Base-by-base conservation (phyloP, 495 filamentous ascomycete species). In the Xylaria curta region DNA sequence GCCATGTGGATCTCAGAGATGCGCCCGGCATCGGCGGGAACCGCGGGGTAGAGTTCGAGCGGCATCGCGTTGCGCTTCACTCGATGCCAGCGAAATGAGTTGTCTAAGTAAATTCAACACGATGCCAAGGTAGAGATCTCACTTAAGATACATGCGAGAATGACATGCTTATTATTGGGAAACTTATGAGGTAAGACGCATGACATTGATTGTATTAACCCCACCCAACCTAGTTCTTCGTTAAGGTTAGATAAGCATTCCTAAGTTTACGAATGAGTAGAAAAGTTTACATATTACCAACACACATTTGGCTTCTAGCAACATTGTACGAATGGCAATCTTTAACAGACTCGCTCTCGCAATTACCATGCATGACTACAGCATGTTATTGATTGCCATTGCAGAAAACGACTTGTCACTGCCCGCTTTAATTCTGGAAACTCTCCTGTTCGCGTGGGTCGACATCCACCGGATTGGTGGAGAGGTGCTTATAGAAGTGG, bases 1-100 rank as follows among this genome's bases (percentile, higher is more conserved):
- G 76, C 72, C 68, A 83, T 81, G 72, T 84, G 83, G 51, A 83
- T 79, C 56, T 78, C 75, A 19, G 80, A 78, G 64, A 85, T 85
- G 40, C 77, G 74, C 54, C 74, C 65, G 15, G 78, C 82, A 66
- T 85, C 80, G 46, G 54, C 69, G 13, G n/a, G 68, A 1, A 71
- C 17, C 38, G 74, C 76, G 68, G 47, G 31, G 2, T 51, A 56
- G 38, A 77, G 69, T 31, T 33, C n/a, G 17, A 74, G 69, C 17
- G 72, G 40, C 71, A 74, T 75, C 0, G 38, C 31, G 26, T 54
- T 10, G 12, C n/a, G 6, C 4, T 26, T 13, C 4, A 0, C 4
- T 15, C 2, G 2, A 31, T 4, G 13, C 31, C 4, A 2, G 36
- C 12, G 12, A n/a, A 2, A 66, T 53, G 28, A 54, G 36, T 42